These are phyloP conservation scores for Datisca glomerata DNA, from an alignment of 306 rosid species.

Conservation along the genomic window DNA sequence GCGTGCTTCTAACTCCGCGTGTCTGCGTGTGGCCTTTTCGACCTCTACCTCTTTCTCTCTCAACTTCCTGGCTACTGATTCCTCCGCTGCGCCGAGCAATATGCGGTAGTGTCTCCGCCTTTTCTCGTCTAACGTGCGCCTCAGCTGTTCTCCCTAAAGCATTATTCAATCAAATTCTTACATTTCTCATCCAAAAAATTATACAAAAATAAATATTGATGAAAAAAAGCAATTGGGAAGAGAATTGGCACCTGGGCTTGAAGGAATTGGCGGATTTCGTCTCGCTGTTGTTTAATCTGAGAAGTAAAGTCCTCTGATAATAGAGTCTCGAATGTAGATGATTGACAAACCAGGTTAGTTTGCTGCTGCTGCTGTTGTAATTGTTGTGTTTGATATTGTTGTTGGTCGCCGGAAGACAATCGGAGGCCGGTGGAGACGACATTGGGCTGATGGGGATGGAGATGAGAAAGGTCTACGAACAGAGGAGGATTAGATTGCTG, in stretches of 20 bases:
- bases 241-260: slow-evolving; percentile 49
- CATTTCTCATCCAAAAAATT: background rate
- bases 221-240: slow-evolving; percentile 9
- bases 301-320: slow-evolving; percentile 41
- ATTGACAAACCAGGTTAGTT: slow-evolving; percentile 9
- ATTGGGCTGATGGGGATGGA: slow-evolving; percentile 46
- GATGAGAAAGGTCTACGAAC: slow-evolving; percentile 71
- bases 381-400: slow-evolving; percentile 22
- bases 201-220: background rate
- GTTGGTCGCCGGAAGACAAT: slow-evolving; percentile 55
- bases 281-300: slow-evolving; percentile 62
- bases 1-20: slow-evolving; percentile 71
- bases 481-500: slow-evolving; percentile 43
- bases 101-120: slow-evolving; percentile 51
- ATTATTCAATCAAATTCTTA: background rate
- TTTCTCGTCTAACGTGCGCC: slow-evolving; percentile 54
- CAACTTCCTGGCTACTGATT: slow-evolving; percentile 34
- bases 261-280: slow-evolving; percentile 65
- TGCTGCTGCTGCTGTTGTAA: slow-evolving; percentile 22
- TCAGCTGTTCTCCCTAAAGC: slow-evolving; percentile 54
- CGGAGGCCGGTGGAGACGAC: slow-evolving; percentile 84
- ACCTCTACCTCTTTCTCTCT: slow-evolving; percentile 60
- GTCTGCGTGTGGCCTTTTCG: slow-evolving; percentile 54
- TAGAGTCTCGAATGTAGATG: slow-evolving; percentile 36
- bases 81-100: slow-evolving; percentile 52